Conservation (phyloP, 805 yeast species). For the Suhomyces prunicola region DNA sequence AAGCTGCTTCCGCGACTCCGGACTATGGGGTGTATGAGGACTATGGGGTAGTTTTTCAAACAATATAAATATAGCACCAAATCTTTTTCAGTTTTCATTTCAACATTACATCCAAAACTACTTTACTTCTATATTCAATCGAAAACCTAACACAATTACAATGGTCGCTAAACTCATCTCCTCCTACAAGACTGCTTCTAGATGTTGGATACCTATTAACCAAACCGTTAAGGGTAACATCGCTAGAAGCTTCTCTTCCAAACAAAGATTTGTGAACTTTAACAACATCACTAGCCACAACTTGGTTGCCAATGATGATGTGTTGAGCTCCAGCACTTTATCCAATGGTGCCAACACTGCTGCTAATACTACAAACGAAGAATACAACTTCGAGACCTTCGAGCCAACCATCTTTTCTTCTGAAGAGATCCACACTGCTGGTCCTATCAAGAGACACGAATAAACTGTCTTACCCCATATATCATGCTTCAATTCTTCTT, state of each 20-base stretch:
- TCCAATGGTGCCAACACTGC: slow-evolving; percentile 10
- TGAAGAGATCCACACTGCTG: slow-evolving; percentile 44
- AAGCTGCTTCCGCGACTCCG: slow-evolving; percentile 2
- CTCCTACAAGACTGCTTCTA: slow-evolving; percentile 39
- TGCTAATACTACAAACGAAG: slow-evolving; percentile 9
- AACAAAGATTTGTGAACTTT: slow-evolving; percentile 34
- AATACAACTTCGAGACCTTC: slow-evolving; percentile 30
- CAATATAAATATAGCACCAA: neutral
- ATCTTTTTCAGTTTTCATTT: neutral
- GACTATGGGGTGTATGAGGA: neutral
- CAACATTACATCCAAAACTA: neutral
- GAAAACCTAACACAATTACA: neutral
- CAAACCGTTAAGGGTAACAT: slow-evolving; percentile 10
- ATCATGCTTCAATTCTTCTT: slow-evolving; percentile 2
- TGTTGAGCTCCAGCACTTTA: slow-evolving; percentile 16
- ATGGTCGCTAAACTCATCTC: slow-evolving; percentile 20
- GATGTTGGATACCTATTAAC: slow-evolving; percentile 40
- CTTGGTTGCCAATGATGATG: slow-evolving; percentile 36
- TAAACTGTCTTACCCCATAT: slow-evolving; percentile 12
- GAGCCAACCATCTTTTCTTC: slow-evolving; percentile 40
- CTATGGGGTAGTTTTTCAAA: neutral
- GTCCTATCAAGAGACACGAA: slow-evolving; percentile 32
- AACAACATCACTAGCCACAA: slow-evolving; percentile 28
- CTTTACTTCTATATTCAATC: neutral
- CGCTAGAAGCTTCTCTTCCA: slow-evolving; percentile 33